Percentiles rank a stretch among this genome's conserved stretches.
These are phyloP conservation scores for Nymphaea thermarum DNA, from an alignment of 164 flowering plant genomes.

Conservation along the genomic window DNA sequence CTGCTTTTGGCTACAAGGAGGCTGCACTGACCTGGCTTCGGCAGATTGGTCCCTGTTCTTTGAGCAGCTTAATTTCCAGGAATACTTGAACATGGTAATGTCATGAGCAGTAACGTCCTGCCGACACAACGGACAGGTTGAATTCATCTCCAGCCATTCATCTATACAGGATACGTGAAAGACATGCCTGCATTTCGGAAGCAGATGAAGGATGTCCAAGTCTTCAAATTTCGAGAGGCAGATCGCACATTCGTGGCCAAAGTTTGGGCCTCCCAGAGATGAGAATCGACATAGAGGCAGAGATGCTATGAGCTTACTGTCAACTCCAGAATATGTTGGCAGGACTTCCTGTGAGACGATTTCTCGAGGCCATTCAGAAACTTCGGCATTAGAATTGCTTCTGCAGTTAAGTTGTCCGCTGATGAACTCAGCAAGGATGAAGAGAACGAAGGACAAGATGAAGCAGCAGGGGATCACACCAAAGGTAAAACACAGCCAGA, in stretches of 20 bases:
- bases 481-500: too few species aligned
- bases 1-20: too few species aligned
- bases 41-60: too few species aligned
- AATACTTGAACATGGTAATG: constrained; percentile 10
- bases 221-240: constrained; percentile 35
- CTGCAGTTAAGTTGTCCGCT: too few species aligned
- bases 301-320: constrained; percentile 55
- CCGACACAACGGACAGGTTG: constrained; percentile 83
- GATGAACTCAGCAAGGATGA: too few species aligned
- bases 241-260: constrained; percentile 47
- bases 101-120: constrained; percentile 36
- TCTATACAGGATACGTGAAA: constrained; percentile 44
- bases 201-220: constrained; percentile 21
- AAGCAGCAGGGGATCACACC: too few species aligned
- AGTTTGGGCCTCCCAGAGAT: constrained; percentile 48
- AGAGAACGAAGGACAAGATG: too few species aligned
- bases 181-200: constrained; percentile 41
- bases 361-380: too few species aligned
- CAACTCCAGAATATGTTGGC: constrained; percentile 43
- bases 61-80: constrained; percentile 5
- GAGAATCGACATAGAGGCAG: constrained; percentile 90
- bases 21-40: too few species aligned
- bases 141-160: constrained; percentile 49
- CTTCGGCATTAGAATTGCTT: too few species aligned
- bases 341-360: too few species aligned